Evolutionary conservation across 2,329 filamentous ascomycete species (phyloP).

Genomic region (Colletotrichum incanum): DNA sequence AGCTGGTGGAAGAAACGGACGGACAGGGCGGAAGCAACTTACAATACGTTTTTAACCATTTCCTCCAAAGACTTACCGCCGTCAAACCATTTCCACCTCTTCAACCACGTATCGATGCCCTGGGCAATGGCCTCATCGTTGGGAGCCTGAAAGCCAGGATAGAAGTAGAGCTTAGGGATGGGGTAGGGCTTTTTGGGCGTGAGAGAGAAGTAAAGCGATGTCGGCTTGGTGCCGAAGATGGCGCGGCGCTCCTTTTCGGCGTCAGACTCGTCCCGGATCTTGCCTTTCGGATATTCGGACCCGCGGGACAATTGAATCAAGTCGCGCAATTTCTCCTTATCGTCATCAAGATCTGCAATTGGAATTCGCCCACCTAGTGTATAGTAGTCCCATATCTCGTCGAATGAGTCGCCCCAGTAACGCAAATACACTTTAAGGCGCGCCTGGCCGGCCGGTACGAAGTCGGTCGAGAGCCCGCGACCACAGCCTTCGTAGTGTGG

Average conservation of each 20-base stretch:
- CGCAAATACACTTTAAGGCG: not conserved
- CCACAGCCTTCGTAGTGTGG: not conserved
- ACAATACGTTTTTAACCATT: not conserved
- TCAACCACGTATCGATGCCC: not conserved
- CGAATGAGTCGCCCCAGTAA: not conserved
- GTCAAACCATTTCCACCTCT: not conserved
- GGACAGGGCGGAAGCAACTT: not conserved
- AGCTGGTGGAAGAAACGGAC: not conserved
- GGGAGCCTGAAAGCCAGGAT: not conserved
- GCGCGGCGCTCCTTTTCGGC: not conserved
- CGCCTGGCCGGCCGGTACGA: not conserved
- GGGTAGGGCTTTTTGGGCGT: conserved; percentile 1
- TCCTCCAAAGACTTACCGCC: not conserved
- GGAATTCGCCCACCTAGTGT: not conserved
- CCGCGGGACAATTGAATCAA: not conserved
- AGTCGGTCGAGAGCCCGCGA: not conserved
- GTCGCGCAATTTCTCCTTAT: not conserved
- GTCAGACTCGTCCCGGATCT: not conserved
- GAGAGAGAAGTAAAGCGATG: not conserved
- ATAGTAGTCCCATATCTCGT: conserved; percentile 4
- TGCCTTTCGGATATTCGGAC: not conserved
- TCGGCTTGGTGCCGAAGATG: not conserved
- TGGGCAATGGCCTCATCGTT: not conserved
- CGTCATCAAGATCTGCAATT: not conserved
- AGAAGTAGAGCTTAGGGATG: conserved; percentile 3